phyloP scores from a whole-genome alignment of 2,329 filamentous ascomycete species.

The Thermoascus crustaceus region DNA sequence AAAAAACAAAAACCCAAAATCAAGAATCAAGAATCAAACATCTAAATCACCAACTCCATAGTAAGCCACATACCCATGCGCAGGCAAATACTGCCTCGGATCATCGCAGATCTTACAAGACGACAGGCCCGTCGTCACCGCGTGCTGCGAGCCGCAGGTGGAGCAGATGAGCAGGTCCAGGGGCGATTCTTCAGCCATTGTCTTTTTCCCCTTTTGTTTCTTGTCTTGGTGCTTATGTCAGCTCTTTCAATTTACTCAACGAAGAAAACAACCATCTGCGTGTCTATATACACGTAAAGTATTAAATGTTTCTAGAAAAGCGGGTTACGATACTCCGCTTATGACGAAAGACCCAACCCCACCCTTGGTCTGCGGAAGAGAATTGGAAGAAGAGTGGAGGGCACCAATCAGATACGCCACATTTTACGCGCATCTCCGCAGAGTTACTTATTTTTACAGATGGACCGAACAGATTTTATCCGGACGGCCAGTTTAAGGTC shows the following conservation, averaged over 20 bases:
- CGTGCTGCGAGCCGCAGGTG: slow-evolving; percentile 20
- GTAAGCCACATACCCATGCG: slow-evolving; percentile 18
- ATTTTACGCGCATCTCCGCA: background rate
- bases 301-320: background rate
- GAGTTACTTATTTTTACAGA: too few species aligned
- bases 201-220: too few species aligned
- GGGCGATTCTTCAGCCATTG: background rate
- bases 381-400: background rate
- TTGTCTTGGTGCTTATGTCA: too few species aligned
- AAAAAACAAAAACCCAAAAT: too few species aligned
- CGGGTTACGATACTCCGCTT: background rate
- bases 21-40: too few species aligned
- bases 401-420: background rate
- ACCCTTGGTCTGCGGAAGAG: background rate
- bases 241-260: too few species aligned
- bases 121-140: slow-evolving; percentile 6
- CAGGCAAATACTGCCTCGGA: slow-evolving; percentile 22
- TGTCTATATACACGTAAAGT: background rate
- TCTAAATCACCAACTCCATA: too few species aligned
- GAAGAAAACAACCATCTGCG: slow-evolving; percentile 4
- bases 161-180: slow-evolving; percentile 20
- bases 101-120: slow-evolving; percentile 26
- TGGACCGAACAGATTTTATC: too few species aligned
- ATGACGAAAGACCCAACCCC: slow-evolving; percentile 1
- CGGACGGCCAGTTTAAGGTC: too few species aligned